phyloP scores from a whole-genome alignment of 208 protist genomes.

The Herpetomonas samuelpessoai region DNA sequence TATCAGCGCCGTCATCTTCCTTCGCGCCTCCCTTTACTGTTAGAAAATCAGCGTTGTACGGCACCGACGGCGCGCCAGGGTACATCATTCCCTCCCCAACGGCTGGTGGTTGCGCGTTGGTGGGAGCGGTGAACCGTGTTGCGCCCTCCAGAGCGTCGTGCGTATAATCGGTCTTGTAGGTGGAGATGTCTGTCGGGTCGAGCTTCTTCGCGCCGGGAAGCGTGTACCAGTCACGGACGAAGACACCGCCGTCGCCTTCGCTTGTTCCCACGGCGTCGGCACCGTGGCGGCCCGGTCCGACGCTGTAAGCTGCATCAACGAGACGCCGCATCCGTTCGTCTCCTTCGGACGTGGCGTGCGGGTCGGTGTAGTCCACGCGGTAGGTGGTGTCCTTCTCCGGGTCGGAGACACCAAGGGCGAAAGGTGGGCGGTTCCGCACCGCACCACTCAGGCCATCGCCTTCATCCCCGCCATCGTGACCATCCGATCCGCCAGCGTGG shows the following conservation, averaged over 20 bases:
- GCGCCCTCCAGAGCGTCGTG: too few relatives aligned
- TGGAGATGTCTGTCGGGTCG: too few relatives aligned
- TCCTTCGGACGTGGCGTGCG: constrained; percentile 27
- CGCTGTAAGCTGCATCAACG: too few relatives aligned
- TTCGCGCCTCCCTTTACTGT: constrained; percentile 19
- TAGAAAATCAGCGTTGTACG: constrained; percentile 62
- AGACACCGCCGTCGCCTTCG: too few relatives aligned
- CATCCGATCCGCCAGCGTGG: neutral
- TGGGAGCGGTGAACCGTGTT: neutral
- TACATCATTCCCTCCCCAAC: constrained; percentile 32
- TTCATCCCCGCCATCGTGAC: constrained; percentile 5
- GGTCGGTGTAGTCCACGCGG: constrained; percentile 46
- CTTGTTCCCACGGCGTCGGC: too few relatives aligned
- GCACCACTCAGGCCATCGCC: constrained; percentile 52
- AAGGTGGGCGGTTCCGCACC: constrained; percentile 72
- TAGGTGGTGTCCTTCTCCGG: constrained; percentile 50
- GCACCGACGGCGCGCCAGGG: constrained; percentile 34
- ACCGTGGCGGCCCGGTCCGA: too few relatives aligned
- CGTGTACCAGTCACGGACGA: too few relatives aligned
- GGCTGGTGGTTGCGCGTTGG: neutral
- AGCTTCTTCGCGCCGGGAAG: too few relatives aligned
- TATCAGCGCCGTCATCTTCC: constrained; percentile 42
- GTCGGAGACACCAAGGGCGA: constrained; percentile 29
- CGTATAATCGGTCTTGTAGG: too few relatives aligned
- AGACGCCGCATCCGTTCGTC: too few relatives aligned